Evolutionary conservation across 2,329 filamentous ascomycete species (phyloP).

Genomic region (Diaporthe citrichinensis): DNA sequence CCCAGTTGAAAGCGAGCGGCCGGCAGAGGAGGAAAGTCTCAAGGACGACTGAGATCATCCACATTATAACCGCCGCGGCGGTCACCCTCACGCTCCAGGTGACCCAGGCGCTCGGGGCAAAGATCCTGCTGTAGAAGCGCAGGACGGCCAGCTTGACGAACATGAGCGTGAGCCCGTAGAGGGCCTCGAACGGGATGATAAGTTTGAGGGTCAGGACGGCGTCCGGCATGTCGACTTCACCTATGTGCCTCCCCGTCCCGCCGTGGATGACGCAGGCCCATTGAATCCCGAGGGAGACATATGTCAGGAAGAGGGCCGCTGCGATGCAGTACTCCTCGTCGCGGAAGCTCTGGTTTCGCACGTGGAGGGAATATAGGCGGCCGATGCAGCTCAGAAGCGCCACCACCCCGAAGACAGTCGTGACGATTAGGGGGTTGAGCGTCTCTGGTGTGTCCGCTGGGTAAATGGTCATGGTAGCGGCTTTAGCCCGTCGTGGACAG

Average conservation of each 20-base stretch:
- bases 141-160: conserved; percentile 26
- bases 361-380: neutral
- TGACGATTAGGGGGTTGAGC: conserved; percentile 21
- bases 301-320: conserved; percentile 1
- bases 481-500: no score
- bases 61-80: neutral
- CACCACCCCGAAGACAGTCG: conserved; percentile 24
- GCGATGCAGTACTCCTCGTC: conserved; percentile 20
- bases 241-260: conserved; percentile 14
- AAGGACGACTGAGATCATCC: conserved; percentile 24
- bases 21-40: conserved; percentile 35
- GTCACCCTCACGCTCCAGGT: conserved; percentile 1
- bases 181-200: conserved; percentile 31
- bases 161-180: conserved; percentile 35
- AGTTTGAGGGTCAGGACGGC: conserved; percentile 26
- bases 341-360: neutral
- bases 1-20: conserved; percentile 34
- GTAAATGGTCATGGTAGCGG: neutral
- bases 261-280: conserved; percentile 30
- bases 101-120: neutral
- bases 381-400: conserved; percentile 22
- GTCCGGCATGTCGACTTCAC: conserved; percentile 1
- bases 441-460: conserved; percentile 17
- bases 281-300: conserved; percentile 19
- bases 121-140: conserved; percentile 29